These are phyloP conservation scores for Herpetomonas tarakana DNA, from an alignment of 208 protist genomes.

Conservation along the genomic window DNA sequence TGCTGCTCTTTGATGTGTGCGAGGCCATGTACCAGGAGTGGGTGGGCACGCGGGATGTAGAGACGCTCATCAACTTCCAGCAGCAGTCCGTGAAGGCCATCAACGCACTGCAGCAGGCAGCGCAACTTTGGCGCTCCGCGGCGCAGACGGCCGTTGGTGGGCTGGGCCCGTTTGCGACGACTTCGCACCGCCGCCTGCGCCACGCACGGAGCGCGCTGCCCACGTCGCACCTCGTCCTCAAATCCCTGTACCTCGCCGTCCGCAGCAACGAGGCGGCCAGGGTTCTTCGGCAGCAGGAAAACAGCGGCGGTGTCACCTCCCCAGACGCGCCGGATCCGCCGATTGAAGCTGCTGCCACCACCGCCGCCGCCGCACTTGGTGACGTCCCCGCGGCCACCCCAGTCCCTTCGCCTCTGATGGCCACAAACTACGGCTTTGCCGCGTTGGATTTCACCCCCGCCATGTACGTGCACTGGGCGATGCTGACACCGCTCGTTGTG, in stretches of 20 bases:
- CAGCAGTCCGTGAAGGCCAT: slow-evolving; percentile 77
- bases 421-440: slow-evolving; percentile 29
- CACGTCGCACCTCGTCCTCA: slow-evolving; percentile 61
- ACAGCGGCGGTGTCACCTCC: background rate
- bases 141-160: slow-evolving; percentile 48
- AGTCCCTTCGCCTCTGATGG: too few relatives aligned
- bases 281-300: slow-evolving; percentile 8
- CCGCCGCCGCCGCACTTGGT: background rate
- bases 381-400: background rate
- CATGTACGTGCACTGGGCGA: slow-evolving; percentile 60
- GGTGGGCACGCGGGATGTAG: slow-evolving; percentile 46
- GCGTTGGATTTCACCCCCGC: slow-evolving; percentile 57
- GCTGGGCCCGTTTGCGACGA: slow-evolving; percentile 63
- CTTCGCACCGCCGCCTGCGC: slow-evolving; percentile 45
- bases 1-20: slow-evolving; percentile 84
- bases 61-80: slow-evolving; percentile 78
- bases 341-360: background rate
- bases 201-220: slow-evolving; percentile 72
- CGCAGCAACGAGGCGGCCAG: slow-evolving; percentile 37
- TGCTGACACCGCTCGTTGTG: slow-evolving; percentile 51
- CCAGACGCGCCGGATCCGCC: background rate
- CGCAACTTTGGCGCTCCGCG: slow-evolving; percentile 66
- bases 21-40: slow-evolving; percentile 84
- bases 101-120: slow-evolving; percentile 68
- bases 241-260: slow-evolving; percentile 70